Evolutionary conservation across 108 stramenopile genomes (phyloP).

Genomic region (Discostella stelligeroides): DNA sequence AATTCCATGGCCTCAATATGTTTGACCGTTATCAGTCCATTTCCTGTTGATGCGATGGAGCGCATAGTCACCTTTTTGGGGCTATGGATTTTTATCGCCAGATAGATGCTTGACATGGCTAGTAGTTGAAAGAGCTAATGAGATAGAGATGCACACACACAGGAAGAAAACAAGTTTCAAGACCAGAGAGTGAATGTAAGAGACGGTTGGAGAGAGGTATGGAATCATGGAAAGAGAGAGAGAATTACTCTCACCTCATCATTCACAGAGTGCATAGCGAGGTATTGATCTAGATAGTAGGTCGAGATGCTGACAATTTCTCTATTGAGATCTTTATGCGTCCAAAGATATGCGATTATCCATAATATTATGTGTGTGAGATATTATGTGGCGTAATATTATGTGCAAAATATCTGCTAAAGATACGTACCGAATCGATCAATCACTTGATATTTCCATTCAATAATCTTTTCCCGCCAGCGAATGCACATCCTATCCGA

Average conservation of each 20-base stretch:
- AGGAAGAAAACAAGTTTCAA: no score
- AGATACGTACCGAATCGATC: constrained; percentile 13
- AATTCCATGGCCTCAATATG: constrained; percentile 39
- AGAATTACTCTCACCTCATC: constrained; percentile 22
- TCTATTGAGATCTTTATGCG: constrained; percentile 10
- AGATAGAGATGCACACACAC: no score
- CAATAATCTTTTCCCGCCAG: constrained; percentile 33
- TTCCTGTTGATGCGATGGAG: constrained; percentile 27
- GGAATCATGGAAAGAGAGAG: no score
- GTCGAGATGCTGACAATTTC: constrained; percentile 31
- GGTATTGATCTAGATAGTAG: constrained; percentile 33
- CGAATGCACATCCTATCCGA: constrained; percentile 12
- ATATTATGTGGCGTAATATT: no score
- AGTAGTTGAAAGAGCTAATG: constrained; percentile 37
- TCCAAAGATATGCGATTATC: no score
- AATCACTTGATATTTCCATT: constrained; percentile 32
- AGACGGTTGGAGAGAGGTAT: no score
- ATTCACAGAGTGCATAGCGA: constrained; percentile 19
- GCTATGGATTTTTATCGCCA: constrained; percentile 40
- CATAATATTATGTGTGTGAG: no score
- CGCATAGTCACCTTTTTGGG: constrained; percentile 21
- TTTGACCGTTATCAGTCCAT: constrained; percentile 14
- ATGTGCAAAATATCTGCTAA: not conserved
- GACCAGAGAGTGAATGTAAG: no score
- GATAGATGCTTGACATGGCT: constrained; percentile 35